phyloP scores from a whole-genome alignment of 176 grass and related monocot genomes.

The Otatea glauca region DNA sequence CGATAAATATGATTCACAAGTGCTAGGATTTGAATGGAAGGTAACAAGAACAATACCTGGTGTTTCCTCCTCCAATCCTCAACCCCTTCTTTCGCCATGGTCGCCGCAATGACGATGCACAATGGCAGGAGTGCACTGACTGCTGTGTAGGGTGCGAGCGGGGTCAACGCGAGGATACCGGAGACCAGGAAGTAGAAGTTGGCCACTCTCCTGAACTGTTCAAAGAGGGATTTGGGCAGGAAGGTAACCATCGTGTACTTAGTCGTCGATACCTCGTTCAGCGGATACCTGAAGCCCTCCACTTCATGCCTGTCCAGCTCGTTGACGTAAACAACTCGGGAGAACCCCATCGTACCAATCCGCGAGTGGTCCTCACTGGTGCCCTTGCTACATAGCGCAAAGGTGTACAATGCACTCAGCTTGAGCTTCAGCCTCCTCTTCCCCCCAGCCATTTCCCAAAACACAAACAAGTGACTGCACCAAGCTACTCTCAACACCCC shows the following conservation, averaged over 20 bases:
- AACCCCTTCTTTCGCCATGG: constrained; percentile 90
- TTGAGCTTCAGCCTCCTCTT: constrained; percentile 56
- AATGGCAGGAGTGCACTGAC: constrained; percentile 74
- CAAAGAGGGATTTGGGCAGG: constrained; percentile 93
- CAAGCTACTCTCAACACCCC: neutral
- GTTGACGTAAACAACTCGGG: constrained; percentile 77
- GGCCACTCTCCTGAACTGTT: constrained; percentile 98
- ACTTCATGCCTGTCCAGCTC: constrained; percentile 46
- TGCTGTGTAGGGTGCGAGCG: constrained; percentile 68
- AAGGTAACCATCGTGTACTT: constrained; percentile 84
- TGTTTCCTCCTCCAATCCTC: constrained; percentile 93
- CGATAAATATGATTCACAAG: neutral
- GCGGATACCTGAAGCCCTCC: constrained; percentile 49
- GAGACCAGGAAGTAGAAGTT: constrained; percentile 97
- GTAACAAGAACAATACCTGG: constrained; percentile 60
- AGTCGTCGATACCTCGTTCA: constrained; percentile 76
- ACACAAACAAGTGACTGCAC: neutral
- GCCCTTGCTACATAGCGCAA: constrained; percentile 54
- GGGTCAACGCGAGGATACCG: constrained; percentile 72
- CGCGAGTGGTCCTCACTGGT: constrained; percentile 62
- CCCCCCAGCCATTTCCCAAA: constrained; percentile 40
- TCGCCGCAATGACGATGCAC: constrained; percentile 75
- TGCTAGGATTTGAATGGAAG: neutral
- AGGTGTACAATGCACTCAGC: constrained; percentile 66
- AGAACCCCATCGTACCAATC: constrained; percentile 77